A percentile compares a stretch with the other conserved stretches of the same genome.
phyloP scores from a whole-genome alignment of 306 rosid genomes.

The Aeschynomene evenia region DNA sequence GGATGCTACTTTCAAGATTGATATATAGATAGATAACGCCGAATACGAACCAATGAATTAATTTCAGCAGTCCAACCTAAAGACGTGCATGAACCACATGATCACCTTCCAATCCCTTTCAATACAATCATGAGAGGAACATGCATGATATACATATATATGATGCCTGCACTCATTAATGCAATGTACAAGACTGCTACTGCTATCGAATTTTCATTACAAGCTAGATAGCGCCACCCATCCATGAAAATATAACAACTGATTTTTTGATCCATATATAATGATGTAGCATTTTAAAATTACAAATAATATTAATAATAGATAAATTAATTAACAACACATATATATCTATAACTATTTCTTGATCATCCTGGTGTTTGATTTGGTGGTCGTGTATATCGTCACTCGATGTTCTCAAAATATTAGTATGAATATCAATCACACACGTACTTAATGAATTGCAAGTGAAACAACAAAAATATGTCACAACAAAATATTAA shows the following conservation, averaged over 20 bases:
- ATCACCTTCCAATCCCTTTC: conserved; percentile 30
- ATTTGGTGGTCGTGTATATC: conserved; percentile 12
- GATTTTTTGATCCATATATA: too few species aligned
- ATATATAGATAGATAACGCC: too few species aligned
- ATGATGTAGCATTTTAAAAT: neutral
- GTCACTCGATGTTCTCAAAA: neutral
- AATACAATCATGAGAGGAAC: neutral
- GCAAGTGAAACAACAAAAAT: neutral
- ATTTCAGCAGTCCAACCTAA: neutral
- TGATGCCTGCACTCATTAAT: conserved; percentile 5
- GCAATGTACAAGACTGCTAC: neutral
- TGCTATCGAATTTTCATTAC: neutral
- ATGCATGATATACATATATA: too few species aligned
- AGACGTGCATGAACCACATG: conserved; percentile 20
- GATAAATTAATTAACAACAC: too few species aligned
- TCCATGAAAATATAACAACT: too few species aligned
- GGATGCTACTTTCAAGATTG: neutral
- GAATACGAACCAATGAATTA: neutral
- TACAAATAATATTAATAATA: neutral
- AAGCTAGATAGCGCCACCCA: too few species aligned
- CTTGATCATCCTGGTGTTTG: neutral
- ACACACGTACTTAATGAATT: neutral
- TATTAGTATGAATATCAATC: neutral
- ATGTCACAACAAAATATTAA: neutral
- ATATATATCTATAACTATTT: neutral